A percentile compares a stretch with the other conserved stretches of the same genome.
Conservation (phyloP, 306 rosid genomes). For the Medicago ruthenica region DNA sequence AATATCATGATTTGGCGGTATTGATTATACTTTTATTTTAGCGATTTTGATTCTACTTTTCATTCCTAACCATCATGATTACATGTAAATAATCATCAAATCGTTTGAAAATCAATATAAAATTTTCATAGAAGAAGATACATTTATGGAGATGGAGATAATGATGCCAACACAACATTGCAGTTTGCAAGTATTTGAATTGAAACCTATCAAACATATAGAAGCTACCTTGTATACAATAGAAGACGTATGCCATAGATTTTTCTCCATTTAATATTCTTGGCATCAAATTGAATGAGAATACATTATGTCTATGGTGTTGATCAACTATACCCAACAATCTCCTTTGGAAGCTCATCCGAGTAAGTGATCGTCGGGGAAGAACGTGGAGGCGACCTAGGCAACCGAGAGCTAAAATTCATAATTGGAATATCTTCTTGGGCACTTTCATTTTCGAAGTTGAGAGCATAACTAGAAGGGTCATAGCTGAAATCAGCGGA, state of each 20-base stretch:
- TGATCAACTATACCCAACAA: constrained; percentile 25
- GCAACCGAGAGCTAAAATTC: constrained; percentile 42
- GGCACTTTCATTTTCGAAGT: constrained; percentile 45
- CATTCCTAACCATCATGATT: neutral
- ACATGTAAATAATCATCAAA: neutral
- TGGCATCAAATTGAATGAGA: neutral
- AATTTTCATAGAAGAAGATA: neutral
- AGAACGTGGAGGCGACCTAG: constrained; percentile 14
- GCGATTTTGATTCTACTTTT: neutral
- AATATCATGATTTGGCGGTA: no score
- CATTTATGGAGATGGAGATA: neutral
- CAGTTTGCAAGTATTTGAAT: neutral
- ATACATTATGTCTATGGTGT: neutral
- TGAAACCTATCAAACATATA: neutral
- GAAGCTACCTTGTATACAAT: neutral
- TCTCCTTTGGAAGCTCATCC: constrained; percentile 3
- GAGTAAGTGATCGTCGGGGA: neutral
- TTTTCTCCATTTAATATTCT: neutral
- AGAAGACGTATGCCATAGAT: neutral
- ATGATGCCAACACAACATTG: neutral
- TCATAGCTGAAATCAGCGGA: constrained; percentile 55
- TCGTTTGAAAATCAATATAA: neutral
- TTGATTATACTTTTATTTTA: neutral
- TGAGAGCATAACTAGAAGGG: constrained; percentile 53
- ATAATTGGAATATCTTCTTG: constrained; percentile 26